Evolutionary conservation across 2,329 filamentous ascomycete genomes (phyloP), one percentile per base, ranked within the genome.

Genomic region (Septoria petroselini): DNA sequence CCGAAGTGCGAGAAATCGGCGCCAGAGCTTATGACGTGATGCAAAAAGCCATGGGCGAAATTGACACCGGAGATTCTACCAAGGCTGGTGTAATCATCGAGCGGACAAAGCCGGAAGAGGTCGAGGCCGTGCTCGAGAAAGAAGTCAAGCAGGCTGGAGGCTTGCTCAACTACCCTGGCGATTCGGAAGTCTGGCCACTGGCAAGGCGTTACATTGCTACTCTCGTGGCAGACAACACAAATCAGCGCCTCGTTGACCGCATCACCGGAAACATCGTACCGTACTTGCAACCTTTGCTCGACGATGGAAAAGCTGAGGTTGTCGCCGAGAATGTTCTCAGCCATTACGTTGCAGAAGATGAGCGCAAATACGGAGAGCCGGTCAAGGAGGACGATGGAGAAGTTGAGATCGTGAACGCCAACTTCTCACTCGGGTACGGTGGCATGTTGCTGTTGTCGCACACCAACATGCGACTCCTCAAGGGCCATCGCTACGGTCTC

Each of bases 401-500:
- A 73, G 78, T 85, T 17, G 93, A 97, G 71, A 95, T 98, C 66
- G 93, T 98, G 68, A 97, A 98, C 64, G 91, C 93, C 38, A 86
- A 93, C 67, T 98, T 98, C 76, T 98, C 93, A 15, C 81, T 98
- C 18, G 93, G 91, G 40, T 98, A 98, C 65, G 93, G 93, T 68
- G 93, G 93, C 65, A 97, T 96, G 91, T 82, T 98, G 59, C 76
- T 98, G 54, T 80, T 98, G 17, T 96, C 90, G 4, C 93, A 97
- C 74, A 96, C 93, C 59, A 97, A 96, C 69, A 77, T 98, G 35
- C 85, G 90, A 34, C 82, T 98, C 7, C 80, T 97, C 64, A 96
- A 97, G 77, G 93, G 93, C 50, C 93, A 97, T 72, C 86, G 93
- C 52, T 98, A 98, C 68, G 93, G 93, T 69, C 86, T 98, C 14